Evolutionary conservation across 1,284 basidiomycete genomes (phyloP).

Genomic region (Moniliophthora roreri): DNA sequence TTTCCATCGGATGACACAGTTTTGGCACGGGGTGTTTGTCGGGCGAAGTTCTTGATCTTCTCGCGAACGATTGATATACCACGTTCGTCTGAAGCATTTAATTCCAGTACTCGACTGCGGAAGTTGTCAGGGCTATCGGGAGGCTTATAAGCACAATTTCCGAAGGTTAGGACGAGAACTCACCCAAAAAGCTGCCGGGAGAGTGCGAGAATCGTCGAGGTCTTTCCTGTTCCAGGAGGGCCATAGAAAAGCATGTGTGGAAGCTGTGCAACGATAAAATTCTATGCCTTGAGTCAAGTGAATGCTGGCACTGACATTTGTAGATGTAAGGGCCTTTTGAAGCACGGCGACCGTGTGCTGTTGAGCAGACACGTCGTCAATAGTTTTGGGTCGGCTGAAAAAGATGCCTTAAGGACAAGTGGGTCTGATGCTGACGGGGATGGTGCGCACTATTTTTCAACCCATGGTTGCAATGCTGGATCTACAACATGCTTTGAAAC

Average conservation of each 20-base stretch:
- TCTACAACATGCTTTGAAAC: conserved; percentile 45
- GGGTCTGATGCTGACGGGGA: neutral
- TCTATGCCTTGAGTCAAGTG: neutral
- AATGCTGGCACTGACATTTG: conserved; percentile 67
- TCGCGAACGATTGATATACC: conserved; percentile 97
- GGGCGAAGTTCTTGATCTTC: conserved; percentile 98
- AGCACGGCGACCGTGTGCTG: conserved; percentile 95
- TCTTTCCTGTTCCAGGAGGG: conserved; percentile 98
- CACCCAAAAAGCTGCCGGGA: conserved; percentile 96
- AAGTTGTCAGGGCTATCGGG: conserved; percentile 88
- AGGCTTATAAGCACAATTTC: neutral
- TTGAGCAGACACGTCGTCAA: conserved; percentile 96
- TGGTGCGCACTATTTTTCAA: conserved; percentile 87
- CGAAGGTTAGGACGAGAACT: neutral
- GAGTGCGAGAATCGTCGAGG: conserved; percentile 95
- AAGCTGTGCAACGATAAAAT: conserved; percentile 52
- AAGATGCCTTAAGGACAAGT: conserved; percentile 10
- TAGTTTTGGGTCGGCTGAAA: conserved; percentile 90
- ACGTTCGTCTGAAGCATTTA: conserved; percentile 99
- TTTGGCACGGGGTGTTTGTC: conserved; percentile 87
- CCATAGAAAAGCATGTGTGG: conserved; percentile 99
- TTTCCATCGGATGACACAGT: conserved; percentile 76
- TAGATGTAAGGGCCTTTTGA: conserved; percentile 86
- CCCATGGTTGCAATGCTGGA: conserved; percentile 87
- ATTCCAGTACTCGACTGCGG: conserved; percentile 88